Conservation (phyloP, 2,329 filamentous ascomycete genomes). For the Pseudogymnoascus verrucosus region DNA sequence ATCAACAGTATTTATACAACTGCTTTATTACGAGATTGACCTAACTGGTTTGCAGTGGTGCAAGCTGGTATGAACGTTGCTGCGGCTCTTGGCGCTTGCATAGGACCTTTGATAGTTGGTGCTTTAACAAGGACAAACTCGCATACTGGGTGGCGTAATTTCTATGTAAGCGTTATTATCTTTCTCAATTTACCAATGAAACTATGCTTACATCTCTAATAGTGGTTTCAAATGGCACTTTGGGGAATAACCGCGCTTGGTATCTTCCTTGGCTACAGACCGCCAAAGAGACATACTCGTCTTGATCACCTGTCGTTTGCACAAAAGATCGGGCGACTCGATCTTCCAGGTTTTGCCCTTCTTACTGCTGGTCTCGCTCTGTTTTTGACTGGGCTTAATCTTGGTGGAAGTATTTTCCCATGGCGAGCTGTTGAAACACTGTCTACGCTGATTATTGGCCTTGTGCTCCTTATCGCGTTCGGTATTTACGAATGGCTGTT, state of each 20-base stretch:
- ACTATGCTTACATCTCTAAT: neutral
- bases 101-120: slow-evolving; percentile 10
- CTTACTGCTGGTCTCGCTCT: slow-evolving; percentile 10
- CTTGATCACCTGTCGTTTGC: slow-evolving; percentile 10
- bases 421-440: slow-evolving; percentile 50
- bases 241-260: slow-evolving; percentile 10
- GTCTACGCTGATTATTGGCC: slow-evolving; percentile 44
- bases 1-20: neutral
- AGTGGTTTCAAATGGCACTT: slow-evolving; percentile 11
- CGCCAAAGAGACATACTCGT: slow-evolving; percentile 12
- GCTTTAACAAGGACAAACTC: slow-evolving; percentile 8
- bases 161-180: neutral
- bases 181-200: neutral
- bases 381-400: slow-evolving; percentile 9
- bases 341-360: slow-evolving; percentile 9
- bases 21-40: neutral
- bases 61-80: slow-evolving; percentile 9
- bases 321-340: slow-evolving; percentile 9
- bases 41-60: neutral
- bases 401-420: slow-evolving; percentile 17
- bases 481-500: slow-evolving; percentile 46
- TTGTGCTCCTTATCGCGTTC: slow-evolving; percentile 37
- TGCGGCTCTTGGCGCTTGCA: slow-evolving; percentile 9
- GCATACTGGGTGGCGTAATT: slow-evolving; percentile 8
- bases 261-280: slow-evolving; percentile 11